Evolutionary conservation across 495 filamentous ascomycete genomes (phyloP), one percentile per base, ranked within the genome.

Genomic region (Endocarpon pusillum): DNA sequence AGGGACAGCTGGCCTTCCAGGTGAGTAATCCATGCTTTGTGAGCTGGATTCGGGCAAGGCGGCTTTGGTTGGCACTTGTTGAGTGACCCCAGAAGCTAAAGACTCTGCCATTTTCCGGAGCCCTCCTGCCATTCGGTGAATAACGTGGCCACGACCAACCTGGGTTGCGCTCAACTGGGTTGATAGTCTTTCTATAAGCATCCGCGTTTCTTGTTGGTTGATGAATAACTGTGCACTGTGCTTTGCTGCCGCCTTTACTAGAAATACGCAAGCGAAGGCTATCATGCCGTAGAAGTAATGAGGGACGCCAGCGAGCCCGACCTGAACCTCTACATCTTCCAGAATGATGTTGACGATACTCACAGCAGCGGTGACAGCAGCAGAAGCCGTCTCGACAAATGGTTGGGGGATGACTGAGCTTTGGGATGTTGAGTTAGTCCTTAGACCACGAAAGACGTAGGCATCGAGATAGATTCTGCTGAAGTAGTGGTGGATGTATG

Each of bases 241-340:
- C 32, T 65, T 65, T 31, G 49, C 60, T 5, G 57, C 57, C 19
- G 69, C 61, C 36, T 71, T 71, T 20, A 71, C 42, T 3, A 71
- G 42, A 33, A 71, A 71, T 2, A 71, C 65, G 5, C 57, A 59
- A 1, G 67, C 67, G 40, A 67, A 69, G 0, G 65, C 64, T 32
- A 69, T 68, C 65, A 69, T 71, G 38, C 61, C 63, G 48, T 69
- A 62, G 8, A 67, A 53, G 39, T 69, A 71, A 10, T 64, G 43
- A 17, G 66, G 65, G 3, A 67, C 59, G 8, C 65, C 67, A 25
- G 67, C 62, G 28, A 71, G 46, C 6, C 57, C 57, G 11, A 46
- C 44, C 29, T 64, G 61, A 12, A 71, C 62, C 34, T 69, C 64
- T n/a, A 49, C 49, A 36, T 67, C 65, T 6, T 63, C 55, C 14